A percentile compares a stretch with the other conserved stretches of the same genome.
Evolutionary conservation across 306 rosid genomes (phyloP).

Genomic region (Mucuna pruriens): DNA sequence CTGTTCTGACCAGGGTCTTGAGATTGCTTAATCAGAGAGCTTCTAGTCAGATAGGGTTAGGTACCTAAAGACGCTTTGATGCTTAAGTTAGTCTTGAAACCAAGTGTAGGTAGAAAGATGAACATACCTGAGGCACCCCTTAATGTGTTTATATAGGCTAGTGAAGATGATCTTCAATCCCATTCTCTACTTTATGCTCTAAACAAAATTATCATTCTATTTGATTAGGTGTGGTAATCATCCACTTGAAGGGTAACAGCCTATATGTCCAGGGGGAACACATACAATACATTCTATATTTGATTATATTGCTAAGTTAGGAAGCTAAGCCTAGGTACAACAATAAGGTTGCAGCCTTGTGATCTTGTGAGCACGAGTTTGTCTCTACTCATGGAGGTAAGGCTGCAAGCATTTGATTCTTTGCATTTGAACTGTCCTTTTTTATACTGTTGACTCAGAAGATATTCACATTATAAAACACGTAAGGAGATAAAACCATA

Average conservation of each 20-base stretch:
- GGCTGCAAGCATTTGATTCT: background rate
- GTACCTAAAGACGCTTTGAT: background rate
- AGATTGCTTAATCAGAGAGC: background rate
- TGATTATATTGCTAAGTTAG: background rate
- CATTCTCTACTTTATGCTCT: background rate
- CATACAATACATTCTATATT: background rate
- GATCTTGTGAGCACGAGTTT: background rate
- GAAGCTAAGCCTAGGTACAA: background rate
- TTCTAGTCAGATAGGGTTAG: background rate
- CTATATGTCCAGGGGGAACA: background rate
- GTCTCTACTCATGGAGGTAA: background rate
- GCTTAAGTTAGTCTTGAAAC: background rate
- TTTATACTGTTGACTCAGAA: background rate
- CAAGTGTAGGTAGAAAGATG: background rate
- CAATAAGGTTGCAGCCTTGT: background rate
- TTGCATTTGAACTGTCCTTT: background rate
- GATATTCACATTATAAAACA: background rate
- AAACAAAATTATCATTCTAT: background rate
- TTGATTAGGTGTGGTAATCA: background rate
- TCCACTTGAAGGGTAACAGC: background rate
- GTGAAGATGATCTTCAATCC: background rate
- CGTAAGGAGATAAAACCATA: background rate
- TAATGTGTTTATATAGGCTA: background rate
- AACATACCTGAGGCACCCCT: background rate
- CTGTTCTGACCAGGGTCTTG: background rate